These are phyloP conservation scores for Blastomyces emzantsi DNA, from an alignment of 2,329 filamentous ascomycete genomes.

Conservation along the genomic window DNA sequence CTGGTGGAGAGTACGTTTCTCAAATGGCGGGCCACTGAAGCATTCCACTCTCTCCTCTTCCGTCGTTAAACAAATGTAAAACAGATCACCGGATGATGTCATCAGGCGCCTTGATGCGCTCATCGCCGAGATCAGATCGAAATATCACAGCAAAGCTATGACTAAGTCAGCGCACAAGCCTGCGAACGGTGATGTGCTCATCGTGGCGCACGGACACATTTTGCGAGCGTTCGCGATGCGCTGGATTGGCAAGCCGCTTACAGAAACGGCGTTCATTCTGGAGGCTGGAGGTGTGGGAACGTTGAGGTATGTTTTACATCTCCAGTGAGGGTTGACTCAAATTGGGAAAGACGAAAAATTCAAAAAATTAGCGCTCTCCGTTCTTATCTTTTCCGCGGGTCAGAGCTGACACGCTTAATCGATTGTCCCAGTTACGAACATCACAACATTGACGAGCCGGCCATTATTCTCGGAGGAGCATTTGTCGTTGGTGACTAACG, in stretches of 20 bases:
- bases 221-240: constrained; percentile 78
- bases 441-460: constrained; percentile 66
- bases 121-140: constrained; percentile 63
- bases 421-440: constrained; percentile 61
- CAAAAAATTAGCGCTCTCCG: background rate
- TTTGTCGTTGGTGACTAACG: constrained; percentile 41
- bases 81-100: constrained; percentile 59
- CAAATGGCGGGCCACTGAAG: background rate
- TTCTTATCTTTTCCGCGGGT: too few relatives aligned
- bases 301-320: constrained; percentile 49
- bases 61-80: background rate
- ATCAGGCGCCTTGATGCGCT: constrained; percentile 63
- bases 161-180: constrained; percentile 41
- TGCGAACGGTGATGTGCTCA: constrained; percentile 55
- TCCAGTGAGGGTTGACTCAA: background rate
- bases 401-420: background rate
- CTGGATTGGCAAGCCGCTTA: constrained; percentile 66
- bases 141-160: constrained; percentile 56
- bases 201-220: constrained; percentile 88
- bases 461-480: constrained; percentile 65
- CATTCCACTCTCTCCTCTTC: background rate
- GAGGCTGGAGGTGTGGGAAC: constrained; percentile 81
- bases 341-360: constrained; percentile 2
- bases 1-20: constrained; percentile 65
- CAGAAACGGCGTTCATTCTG: constrained; percentile 69